Conservation (phyloP, 2,329 filamentous ascomycete species). For the Anisogramma anomala region DNA sequence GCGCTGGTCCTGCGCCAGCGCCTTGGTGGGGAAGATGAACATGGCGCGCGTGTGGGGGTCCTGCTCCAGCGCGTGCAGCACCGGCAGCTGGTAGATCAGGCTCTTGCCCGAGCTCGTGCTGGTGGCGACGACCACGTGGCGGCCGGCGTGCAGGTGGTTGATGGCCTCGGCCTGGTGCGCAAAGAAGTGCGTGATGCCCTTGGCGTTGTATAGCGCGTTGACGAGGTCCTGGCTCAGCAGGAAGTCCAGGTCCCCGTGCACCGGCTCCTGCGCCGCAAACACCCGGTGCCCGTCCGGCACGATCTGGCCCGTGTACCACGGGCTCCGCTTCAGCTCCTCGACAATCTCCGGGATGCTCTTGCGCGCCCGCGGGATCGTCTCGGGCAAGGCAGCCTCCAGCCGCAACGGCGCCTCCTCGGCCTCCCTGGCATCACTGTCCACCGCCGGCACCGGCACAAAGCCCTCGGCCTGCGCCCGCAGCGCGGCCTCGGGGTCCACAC, state of each 20-base stretch:
- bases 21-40: conserved; percentile 98
- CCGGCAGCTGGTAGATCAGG: conserved; percentile 92
- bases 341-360: conserved; percentile 77
- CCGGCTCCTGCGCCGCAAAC: conserved; percentile 71
- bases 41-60: conserved; percentile 71
- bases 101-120: conserved; percentile 96
- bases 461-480: conserved; percentile 46
- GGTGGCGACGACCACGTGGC: conserved; percentile 84
- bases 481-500: conserved; percentile 53
- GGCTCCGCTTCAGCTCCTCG: conserved; percentile 63
- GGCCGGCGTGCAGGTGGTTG: conserved; percentile 70
- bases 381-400: conserved; percentile 42
- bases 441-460: conserved; percentile 51
- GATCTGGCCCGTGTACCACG: conserved; percentile 88
- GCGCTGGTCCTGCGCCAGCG: conserved; percentile 85
- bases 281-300: conserved; percentile 87
- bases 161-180: conserved; percentile 90
- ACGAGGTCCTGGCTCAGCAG: conserved; percentile 80
- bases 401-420: conserved; percentile 22
- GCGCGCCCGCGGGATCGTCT: conserved; percentile 66
- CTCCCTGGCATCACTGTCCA: conserved; percentile 26
- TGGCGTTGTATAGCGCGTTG: conserved; percentile 91
- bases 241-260: conserved; percentile 77
- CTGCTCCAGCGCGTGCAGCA: conserved; percentile 73
- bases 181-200: conserved; percentile 75